Base-by-base conservation (phyloP, 2,329 filamentous ascomycete genomes). In the Trichoderma pleuroti region DNA sequence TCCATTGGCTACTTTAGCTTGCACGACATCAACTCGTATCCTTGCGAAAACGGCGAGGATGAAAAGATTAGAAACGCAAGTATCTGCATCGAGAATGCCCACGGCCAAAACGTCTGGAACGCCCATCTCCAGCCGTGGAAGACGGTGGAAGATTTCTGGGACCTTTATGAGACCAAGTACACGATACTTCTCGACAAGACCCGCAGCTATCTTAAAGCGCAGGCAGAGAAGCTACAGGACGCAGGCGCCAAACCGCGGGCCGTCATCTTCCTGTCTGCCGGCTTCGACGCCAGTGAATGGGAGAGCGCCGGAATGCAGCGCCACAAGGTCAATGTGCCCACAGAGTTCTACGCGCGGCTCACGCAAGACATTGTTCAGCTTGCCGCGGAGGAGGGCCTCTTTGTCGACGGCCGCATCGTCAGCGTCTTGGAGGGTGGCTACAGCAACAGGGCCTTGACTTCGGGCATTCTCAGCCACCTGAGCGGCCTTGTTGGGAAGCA, bases 11-110 rank as follows among this genome's bases (percentile, higher is more conserved):
- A 99, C 79, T 98, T 97, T 80, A 98, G 94, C 79, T 80, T 99
- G 56, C 96, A 99, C 79, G 96, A 99, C 77, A 98, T 99, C 83
- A 98, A 99, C 81, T 98, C 95, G 0, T 99, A 97, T 77, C 96
- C 97, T 0, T 99, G 96, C 79, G 96, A 99, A 80, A 88, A 87
- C 78, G 96, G 95, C n/a, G 95, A 98, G 72, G 89, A 92, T 71
- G 93, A 96, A 26, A 98, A 98, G 81, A 91, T 98, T 65, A 93
- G 92, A 78, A 97, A 95, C 76, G 96, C 97, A 2, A 98, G 94
- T 82, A 82, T 98, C 30, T 98, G 97, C 79, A 91, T 99, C 73
- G 94, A 98, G 72, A 94, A 94, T 76, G 94, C 95, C 0, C 96
- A 99, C 78, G 92, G 93, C 1, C 96, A 99, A 80, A 95, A 90